Base-by-base conservation (phyloP, 805 yeast genomes). In the Starmerella davenportii region DNA sequence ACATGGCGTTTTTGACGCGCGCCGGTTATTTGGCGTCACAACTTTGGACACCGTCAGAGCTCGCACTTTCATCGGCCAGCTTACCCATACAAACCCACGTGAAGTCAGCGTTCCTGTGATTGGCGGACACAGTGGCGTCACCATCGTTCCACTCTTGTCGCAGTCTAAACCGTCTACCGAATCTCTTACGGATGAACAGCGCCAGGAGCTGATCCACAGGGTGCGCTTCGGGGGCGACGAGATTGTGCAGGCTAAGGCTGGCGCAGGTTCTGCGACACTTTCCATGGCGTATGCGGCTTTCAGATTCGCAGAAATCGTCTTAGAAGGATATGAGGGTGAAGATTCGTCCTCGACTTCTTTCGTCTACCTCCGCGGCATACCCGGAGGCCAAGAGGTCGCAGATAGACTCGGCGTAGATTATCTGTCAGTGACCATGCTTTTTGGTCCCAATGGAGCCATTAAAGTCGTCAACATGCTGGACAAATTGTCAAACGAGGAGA, bases 211-310 rank as follows among this genome's bases (percentile, higher is more conserved):
- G 51, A 72, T 82, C 52, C 69, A 81, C 69, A 74, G 96, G 63
- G 85, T 85, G 50, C 95, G 85, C 65, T 84, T 78, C 51, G 93
- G 93, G 45, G 96, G 96, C 56, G 96, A 85, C 58, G 95, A 87
- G 62, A 93, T 85, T 35, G 96, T 85, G 47, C 68, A 79, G 64
- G 95, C 95, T 40, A 85, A 85, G 66, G 77, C 80, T 52, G 95
- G 95, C 47, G 76, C 76, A 38, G 95, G 95, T 30, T 80, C 94
- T 36, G 95, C 95, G 41, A 85, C 96, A 28, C 68, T 85, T 49
- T 79, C 93, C 23, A 87, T 85, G 95, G 95, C 95, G 8, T 78
- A 75, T 52, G 94, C 95, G 27, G 95, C 93, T 27, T 80, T 70
- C 65, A 69, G 76, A 50, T 78, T 82, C 57, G 79, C 84, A 23